Percentiles rank a stretch among this genome's conserved stretches.
Evolutionary conservation across 768 basidiomycete genomes (phyloP).

Genomic region (Erythrobasidium yunnanense): DNA sequence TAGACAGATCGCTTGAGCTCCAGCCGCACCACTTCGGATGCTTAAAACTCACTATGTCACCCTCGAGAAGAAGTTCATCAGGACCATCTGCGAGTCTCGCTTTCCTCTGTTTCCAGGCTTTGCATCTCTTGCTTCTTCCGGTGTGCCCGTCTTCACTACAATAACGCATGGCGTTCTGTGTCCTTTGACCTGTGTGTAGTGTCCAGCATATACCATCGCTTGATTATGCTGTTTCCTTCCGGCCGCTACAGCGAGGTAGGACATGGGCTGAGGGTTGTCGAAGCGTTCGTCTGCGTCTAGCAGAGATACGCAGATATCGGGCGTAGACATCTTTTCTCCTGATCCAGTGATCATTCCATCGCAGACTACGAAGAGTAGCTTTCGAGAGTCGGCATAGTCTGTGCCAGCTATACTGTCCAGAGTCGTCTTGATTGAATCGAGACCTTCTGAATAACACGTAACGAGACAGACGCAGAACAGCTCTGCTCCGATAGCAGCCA

Average conservation of each 20-base stretch:
- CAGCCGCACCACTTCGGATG: slow-evolving; percentile 15
- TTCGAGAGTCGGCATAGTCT: slow-evolving; percentile 80
- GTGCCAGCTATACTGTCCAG: slow-evolving; percentile 86
- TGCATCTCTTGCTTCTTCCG: slow-evolving; percentile 71
- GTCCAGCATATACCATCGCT: slow-evolving; percentile 98
- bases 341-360: slow-evolving; percentile 99
- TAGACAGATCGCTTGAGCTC: neutral
- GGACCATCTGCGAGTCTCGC: slow-evolving; percentile 91
- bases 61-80: slow-evolving; percentile 99
- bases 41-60: slow-evolving; percentile 61
- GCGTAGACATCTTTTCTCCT: slow-evolving; percentile 89
- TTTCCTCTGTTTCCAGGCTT: slow-evolving; percentile 98
- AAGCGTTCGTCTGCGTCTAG: slow-evolving; percentile 89
- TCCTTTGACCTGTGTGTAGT: slow-evolving; percentile 85
- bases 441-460: slow-evolving; percentile 95
- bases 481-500: slow-evolving; percentile 85
- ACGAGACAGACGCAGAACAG: slow-evolving; percentile 90
- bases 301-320: slow-evolving; percentile 85
- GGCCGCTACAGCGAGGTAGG: slow-evolving; percentile 76
- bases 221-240: slow-evolving; percentile 83
- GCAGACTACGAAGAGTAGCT: slow-evolving; percentile 83
- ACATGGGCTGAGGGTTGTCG: slow-evolving; percentile 91
- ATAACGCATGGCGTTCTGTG: slow-evolving; percentile 87
- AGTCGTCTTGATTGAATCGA: slow-evolving; percentile 79
- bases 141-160: slow-evolving; percentile 91